These are phyloP conservation scores for Myriosclerotinia duriaeana DNA, from an alignment of 2,329 filamentous ascomycete genomes.

Conservation along the genomic window DNA sequence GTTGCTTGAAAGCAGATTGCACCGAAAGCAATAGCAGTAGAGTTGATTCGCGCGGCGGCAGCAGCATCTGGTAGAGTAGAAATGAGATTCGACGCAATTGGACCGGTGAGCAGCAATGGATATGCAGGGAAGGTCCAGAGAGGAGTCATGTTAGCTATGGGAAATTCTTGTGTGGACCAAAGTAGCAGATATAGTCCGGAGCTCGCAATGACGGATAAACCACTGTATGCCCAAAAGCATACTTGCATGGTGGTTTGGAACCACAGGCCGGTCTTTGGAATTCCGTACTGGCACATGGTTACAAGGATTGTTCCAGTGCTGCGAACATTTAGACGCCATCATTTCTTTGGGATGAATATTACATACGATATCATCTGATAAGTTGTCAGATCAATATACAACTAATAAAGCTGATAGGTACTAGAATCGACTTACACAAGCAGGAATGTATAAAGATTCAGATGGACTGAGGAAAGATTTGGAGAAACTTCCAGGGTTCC, in stretches of 20 bases:
- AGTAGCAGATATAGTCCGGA: slow-evolving; percentile 72
- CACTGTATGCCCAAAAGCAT: slow-evolving; percentile 73
- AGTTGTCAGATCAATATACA: slow-evolving; percentile 29
- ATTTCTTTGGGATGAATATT: neutral
- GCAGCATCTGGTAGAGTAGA: slow-evolving; percentile 32
- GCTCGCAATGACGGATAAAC: slow-evolving; percentile 65
- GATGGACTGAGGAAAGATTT: slow-evolving; percentile 73
- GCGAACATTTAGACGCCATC: slow-evolving; percentile 28
- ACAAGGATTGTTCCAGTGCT: slow-evolving; percentile 75
- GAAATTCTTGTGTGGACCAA: slow-evolving; percentile 59
- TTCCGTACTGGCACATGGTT: slow-evolving; percentile 75
- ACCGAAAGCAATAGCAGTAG: slow-evolving; percentile 49
- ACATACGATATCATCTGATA: slow-evolving; percentile 48
- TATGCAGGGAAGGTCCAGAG: slow-evolving; percentile 89
- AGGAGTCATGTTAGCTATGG: slow-evolving; percentile 82
- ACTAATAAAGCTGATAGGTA: neutral
- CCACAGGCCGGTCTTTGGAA: slow-evolving; percentile 61
- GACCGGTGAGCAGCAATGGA: slow-evolving; percentile 72
- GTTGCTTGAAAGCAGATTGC: slow-evolving; percentile 55
- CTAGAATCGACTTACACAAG: slow-evolving; percentile 51
- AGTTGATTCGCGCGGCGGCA: slow-evolving; percentile 45
- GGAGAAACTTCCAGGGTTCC: slow-evolving; percentile 68
- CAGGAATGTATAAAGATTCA: slow-evolving; percentile 75
- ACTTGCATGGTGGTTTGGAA: slow-evolving; percentile 59
- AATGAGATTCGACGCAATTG: slow-evolving; percentile 62